A percentile compares a stretch with the other conserved stretches of the same genome.
These are phyloP conservation scores for Boletus vermiculosoides DNA, from an alignment of 768 basidiomycete genomes.

Conservation along the genomic window DNA sequence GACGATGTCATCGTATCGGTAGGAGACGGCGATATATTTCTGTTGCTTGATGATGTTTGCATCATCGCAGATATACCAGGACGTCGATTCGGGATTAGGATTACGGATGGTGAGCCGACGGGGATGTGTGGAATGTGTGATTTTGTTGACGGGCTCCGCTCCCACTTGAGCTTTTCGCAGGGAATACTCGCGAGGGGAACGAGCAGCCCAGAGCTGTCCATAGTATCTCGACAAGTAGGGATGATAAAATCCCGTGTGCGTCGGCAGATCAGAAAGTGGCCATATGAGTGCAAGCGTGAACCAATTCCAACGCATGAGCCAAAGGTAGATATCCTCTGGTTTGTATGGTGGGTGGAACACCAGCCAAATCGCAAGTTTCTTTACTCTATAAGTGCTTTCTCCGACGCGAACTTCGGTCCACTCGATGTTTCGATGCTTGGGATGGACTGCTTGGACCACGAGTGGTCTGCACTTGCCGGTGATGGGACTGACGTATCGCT, in stretches of 20 bases:
- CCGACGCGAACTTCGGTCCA: not conserved
- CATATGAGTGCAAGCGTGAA: constrained; percentile 19
- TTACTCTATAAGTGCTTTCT: not conserved
- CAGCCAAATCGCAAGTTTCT: constrained; percentile 22
- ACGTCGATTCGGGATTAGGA: not conserved
- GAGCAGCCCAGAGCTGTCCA: constrained; percentile 26
- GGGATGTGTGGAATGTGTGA: constrained; percentile 17
- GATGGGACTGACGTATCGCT: constrained; percentile 26
- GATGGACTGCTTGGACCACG: constrained; percentile 23
- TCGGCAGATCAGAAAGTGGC: constrained; percentile 6
- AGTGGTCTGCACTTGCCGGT: constrained; percentile 24
- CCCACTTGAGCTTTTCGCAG: constrained; percentile 7
- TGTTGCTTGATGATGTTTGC: constrained; percentile 4
- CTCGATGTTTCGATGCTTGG: not conserved
- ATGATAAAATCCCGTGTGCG: constrained; percentile 7
- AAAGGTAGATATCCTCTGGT: not conserved
- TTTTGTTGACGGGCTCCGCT: not conserved
- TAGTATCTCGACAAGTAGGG: constrained; percentile 19
- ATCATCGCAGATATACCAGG: constrained; percentile 5
- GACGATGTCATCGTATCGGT: constrained; percentile 11
- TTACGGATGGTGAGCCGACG: constrained; percentile 21
- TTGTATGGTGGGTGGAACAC: not conserved
- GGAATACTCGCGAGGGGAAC: constrained; percentile 22
- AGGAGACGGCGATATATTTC: constrained; percentile 25
- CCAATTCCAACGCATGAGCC: constrained; percentile 18